Base-by-base conservation (phyloP, 306 rosid species). In the Prunus mongolica region DNA sequence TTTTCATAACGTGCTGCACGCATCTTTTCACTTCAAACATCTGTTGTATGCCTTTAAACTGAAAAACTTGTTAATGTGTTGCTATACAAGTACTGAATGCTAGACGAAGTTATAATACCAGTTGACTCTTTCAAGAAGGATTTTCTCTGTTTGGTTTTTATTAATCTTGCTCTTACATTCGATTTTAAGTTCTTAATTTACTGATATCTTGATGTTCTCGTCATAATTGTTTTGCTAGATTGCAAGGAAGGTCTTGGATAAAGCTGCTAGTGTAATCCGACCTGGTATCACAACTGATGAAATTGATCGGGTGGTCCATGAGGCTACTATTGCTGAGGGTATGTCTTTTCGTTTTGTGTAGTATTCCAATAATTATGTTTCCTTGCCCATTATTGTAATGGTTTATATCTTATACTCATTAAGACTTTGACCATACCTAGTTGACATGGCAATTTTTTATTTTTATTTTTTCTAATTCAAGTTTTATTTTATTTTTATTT, bases 231-330 rank as follows among this genome's bases (percentile, higher is more conserved):
- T 56, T 34, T 65, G 19, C 68, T 70, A 92, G 99, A 87, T 95
- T 87, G 93, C 80, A 63, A 92, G 99, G 71, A 90, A 95, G 77
- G 97, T 92, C 64, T 83, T 95, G 82, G 97, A 95, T 88, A 96
- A 92, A 65, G 97, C 97, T 80, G 97, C 99, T 76, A 84, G 88
- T 75, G 81, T 88, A 72, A 86, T 95, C 79, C 78, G 15, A 66
- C 97, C 97, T n/a, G 99, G 97, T 69, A 92, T 92, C 67, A 95
- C 92, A 15, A 95, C 99, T 71, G 97, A 95, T 84, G 99, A 95
- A 82, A 91, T 95, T 80, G 97, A 95, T 76, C 84, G 83, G 77
- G 96, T 95, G 60, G 97, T 92, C 81, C 97, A 95, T 56, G 99
- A 95, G 74, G 91, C 97, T 68, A 95, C 97, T 66, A 80, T 92